Evolutionary conservation across 2,329 filamentous ascomycete species (phyloP).

Genomic region (Diaporthe longicolla): DNA sequence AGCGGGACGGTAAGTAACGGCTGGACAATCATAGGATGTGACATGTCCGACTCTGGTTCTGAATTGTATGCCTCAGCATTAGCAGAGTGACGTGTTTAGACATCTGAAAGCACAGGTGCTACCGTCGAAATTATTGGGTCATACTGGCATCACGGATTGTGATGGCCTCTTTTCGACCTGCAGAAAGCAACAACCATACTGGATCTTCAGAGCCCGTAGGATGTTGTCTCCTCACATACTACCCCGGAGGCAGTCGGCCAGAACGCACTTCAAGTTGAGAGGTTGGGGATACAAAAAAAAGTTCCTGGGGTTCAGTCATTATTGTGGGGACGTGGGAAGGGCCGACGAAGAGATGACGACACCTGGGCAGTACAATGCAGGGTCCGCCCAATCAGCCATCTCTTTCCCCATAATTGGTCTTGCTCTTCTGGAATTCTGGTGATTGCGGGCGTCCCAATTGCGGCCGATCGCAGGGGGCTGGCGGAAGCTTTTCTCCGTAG

Average conservation of each 20-base stretch:
- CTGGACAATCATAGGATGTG: no score
- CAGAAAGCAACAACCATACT: no score
- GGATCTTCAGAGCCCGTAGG: no score
- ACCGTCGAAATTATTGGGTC: no score
- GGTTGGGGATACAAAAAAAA: background rate
- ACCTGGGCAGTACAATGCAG: background rate
- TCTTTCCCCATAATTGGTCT: background rate
- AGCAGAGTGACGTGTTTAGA: no score
- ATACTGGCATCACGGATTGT: no score
- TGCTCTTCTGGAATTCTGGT: background rate
- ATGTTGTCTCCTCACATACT: no score
- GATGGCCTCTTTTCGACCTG: no score
- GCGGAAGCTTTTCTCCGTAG: slow-evolving; percentile 13
- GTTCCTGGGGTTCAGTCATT: background rate
- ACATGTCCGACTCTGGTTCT: no score
- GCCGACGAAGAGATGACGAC: slow-evolving; percentile 18
- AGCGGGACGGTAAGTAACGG: no score
- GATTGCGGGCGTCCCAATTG: background rate
- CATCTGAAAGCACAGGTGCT: no score
- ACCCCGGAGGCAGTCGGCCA: background rate
- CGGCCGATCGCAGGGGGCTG: background rate
- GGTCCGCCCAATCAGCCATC: background rate
- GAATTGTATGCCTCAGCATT: no score
- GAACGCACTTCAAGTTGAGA: background rate
- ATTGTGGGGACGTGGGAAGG: slow-evolving; percentile 3